Base-by-base conservation (phyloP, 2,329 filamentous ascomycete genomes). In the Arthrobotrys megalospora region DNA sequence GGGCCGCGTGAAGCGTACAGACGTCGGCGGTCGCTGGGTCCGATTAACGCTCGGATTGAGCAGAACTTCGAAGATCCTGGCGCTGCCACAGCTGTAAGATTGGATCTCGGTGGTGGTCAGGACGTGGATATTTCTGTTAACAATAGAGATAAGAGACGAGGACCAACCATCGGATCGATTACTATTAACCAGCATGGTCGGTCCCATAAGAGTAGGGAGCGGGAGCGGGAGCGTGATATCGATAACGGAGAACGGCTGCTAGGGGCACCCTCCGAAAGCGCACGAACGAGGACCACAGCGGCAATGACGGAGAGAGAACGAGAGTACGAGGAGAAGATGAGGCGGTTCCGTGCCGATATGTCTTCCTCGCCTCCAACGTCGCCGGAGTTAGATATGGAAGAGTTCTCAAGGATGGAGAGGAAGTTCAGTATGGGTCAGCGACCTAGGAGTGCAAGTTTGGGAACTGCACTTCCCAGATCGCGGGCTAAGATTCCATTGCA, bases 71-170 rank as follows among this genome's bases (percentile, higher is more conserved):
- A 70, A 2, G 67, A 77, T 12, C 14, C 24, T 7, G 24, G 38
- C 11, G n/a, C 36, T 5, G 19, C 43, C 8, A 79, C 68, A 12
- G 67, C 76, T 38, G 21, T 79, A 1, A 52, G 76, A 19, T 45
- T 79, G 14, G 76, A 79, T 28, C 68, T 79, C 7, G 75, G 75
- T 34, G 76, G 76, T 24, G 76, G 76, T 14, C 34, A 70, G 28
- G 76, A 79, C 38, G 76, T 79, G 2, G 76, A 73, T 43, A 73
- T 79, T 38, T 65, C 76, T 36, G 45, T 79, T 24, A 79, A 79
- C 16, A 64, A 73, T 21, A 21, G 68, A n/a, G 63, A 68, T 53
- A 73, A 58, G 21, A 45, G 76, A 34, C 67, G 76, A 14, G 75
- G 67, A 19, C 75, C 67, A 21, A 63, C 73, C 7, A 78, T 78